Evolutionary conservation across 768 basidiomycete species (phyloP), one percentile per base, ranked within the genome.

Genomic region (Sarcomyxa edulis): DNA sequence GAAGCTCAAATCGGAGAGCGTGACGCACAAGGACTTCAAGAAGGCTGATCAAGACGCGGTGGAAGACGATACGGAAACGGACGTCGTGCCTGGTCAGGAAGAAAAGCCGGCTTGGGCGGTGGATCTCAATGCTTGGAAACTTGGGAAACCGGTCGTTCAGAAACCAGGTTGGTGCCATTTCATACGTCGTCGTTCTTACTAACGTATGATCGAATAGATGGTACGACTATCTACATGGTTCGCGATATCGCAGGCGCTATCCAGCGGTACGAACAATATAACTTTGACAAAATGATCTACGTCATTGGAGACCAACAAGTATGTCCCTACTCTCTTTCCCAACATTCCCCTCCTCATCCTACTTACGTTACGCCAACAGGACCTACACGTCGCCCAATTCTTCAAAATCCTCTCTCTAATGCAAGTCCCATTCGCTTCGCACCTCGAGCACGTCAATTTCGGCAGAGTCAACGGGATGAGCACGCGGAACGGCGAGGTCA

Each of bases 161-260:
- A 69, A 67, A 42, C 56, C 44, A 15, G 48, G 53, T 53, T 1
- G 11, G 42, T 16, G 8, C 20, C 7, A 8, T 20, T 5, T 3
- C 18, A 4, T 29, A 5, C 33, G 21, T 19, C 12, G 5, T n/a
- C 29, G 32, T 25, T 18, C 10, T 26, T 20, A 14, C 0, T 28
- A 5, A 22, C 12, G 20, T 23, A 24, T 10, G 1, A 4, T 12
- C 20, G 9, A 15, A 19, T 45, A 67, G 68, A 69, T 38, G 68
- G 68, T 10, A 66, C 64, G 2, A 52, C 60, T 9, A 66, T 66
- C 30, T 84, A 85, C 56, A 69, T 84, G 32, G 80, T 79, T 5
- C 78, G 85, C 11, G 85, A 88, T 54, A 78, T 88, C 32, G 84
- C 76, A 34, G 86, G 77, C 4, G 82, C 84, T 2, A 70, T 73